These are phyloP conservation scores for Rhodotorula sp. DNA, from an alignment of 1,284 basidiomycete genomes.

Conservation along the genomic window DNA sequence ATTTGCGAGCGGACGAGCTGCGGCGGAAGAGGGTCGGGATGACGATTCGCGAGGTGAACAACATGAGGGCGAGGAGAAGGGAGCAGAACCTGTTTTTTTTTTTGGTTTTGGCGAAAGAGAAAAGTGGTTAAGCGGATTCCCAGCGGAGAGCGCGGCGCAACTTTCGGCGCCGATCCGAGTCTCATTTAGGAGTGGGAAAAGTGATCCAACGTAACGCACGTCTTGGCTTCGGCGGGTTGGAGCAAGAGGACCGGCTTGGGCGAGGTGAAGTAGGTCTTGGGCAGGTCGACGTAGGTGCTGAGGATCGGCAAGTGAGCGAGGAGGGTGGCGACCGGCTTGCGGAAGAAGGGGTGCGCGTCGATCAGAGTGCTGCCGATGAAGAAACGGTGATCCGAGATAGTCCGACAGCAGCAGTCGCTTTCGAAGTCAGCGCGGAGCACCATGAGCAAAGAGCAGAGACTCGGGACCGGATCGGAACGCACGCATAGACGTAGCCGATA, in stretches of 20 bases:
- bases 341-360: constrained; percentile 41
- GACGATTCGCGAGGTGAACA: constrained; percentile 23
- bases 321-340: constrained; percentile 25
- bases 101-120: no score
- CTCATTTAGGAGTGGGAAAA: neutral
- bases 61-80: constrained; percentile 33
- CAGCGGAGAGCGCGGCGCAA: neutral
- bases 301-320: constrained; percentile 26
- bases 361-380: constrained; percentile 32
- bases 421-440: neutral
- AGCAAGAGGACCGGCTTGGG: constrained; percentile 15
- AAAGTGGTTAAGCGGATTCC: no score
- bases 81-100: constrained; percentile 30
- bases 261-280: constrained; percentile 33
- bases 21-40: neutral
- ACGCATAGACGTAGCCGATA: constrained; percentile 42
- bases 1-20: neutral
- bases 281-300: constrained; percentile 23
- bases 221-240: constrained; percentile 37
- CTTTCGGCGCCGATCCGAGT: no score
- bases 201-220: constrained; percentile 9
- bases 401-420: neutral
- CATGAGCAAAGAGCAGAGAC: neutral
- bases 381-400: rapidly evolving
- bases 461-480: neutral